These are phyloP conservation scores for Pyrus communis DNA, from an alignment of 306 rosid species.

Conservation along the genomic window DNA sequence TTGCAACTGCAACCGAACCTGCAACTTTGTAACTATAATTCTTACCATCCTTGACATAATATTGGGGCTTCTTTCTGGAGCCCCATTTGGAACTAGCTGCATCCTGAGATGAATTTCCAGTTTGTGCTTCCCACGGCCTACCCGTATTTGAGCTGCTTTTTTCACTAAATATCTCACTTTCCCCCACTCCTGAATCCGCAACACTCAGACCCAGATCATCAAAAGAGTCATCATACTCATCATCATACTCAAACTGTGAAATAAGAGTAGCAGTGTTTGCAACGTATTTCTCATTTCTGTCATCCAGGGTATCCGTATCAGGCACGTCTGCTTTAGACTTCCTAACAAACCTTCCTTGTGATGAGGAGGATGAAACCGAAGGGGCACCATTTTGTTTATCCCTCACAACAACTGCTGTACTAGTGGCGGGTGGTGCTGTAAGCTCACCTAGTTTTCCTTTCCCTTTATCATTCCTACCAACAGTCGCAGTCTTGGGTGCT, in stretches of 20 bases:
- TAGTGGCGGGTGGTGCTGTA: conserved; percentile 17
- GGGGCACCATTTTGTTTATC: conserved; percentile 33
- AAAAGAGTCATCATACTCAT: conserved; percentile 92
- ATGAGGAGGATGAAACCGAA: conserved; percentile 46
- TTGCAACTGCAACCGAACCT: conserved; percentile 85
- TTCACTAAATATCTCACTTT: conserved; percentile 41
- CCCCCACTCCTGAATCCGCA: conserved; percentile 70
- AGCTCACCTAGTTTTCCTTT: conserved; percentile 71
- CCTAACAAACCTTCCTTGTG: conserved; percentile 67
- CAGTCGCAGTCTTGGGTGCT: conserved; percentile 29
- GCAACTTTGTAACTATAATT: conserved; percentile 94
- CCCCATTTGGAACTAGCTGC: conserved; percentile 75
- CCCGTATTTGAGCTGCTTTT: conserved; percentile 26
- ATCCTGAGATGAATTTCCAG: conserved; percentile 36
- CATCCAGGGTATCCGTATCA: conserved; percentile 43
- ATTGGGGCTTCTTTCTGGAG: conserved; percentile 78
- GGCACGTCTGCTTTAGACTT: conserved; percentile 52
- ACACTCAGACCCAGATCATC: conserved; percentile 94
- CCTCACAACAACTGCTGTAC: conserved; percentile 22
- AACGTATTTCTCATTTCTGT: conserved; percentile 32
- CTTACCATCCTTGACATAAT: conserved; percentile 92
- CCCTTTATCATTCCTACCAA: conserved; percentile 62
- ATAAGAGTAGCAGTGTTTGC: conserved; percentile 44
- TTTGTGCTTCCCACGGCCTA: conserved; percentile 33
- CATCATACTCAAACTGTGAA: conserved; percentile 84